Percentiles rank a stretch among this genome's conserved stretches.
These are phyloP conservation scores for Phialocephala sp. DNA, from an alignment of 2,329 filamentous ascomycete genomes.

Conservation along the genomic window DNA sequence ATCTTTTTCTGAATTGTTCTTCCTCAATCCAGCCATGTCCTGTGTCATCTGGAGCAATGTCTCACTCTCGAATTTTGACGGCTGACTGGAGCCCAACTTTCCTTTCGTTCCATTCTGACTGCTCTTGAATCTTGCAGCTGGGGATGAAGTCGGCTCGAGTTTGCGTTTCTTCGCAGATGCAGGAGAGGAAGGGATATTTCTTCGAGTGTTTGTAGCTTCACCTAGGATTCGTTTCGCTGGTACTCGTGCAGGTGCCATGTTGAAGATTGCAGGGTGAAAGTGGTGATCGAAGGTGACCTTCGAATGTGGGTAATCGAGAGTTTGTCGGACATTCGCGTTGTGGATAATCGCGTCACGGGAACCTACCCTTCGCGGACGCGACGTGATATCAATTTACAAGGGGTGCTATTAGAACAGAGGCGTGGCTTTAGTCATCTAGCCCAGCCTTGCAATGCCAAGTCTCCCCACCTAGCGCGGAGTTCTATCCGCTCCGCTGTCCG, in stretches of 20 bases:
- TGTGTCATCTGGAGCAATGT: slow-evolving; percentile 96
- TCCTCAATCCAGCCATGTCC: slow-evolving; percentile 84
- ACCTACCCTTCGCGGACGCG: slow-evolving; percentile 14
- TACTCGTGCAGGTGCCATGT: slow-evolving; percentile 49
- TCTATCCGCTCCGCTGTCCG: background rate
- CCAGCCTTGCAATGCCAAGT: background rate
- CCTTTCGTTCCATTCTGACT: slow-evolving; percentile 67
- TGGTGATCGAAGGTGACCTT: background rate
- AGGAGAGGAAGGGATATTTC: slow-evolving; percentile 64
- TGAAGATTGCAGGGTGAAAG: slow-evolving; percentile 17
- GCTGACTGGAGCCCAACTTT: slow-evolving; percentile 74
- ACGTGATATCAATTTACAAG: slow-evolving; percentile 23
- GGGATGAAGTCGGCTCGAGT: slow-evolving; percentile 67
- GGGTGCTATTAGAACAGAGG: background rate
- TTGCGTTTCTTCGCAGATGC: slow-evolving; percentile 76
- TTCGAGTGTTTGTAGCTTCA: slow-evolving; percentile 68
- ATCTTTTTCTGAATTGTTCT: slow-evolving; percentile 88
- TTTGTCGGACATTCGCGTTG: background rate
- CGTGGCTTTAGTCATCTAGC: background rate
- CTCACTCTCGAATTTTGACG: slow-evolving; percentile 89
- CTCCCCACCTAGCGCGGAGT: background rate
- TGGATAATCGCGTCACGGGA: slow-evolving; percentile 20
- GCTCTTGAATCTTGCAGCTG: slow-evolving; percentile 63
- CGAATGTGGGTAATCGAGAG: slow-evolving; percentile 12
- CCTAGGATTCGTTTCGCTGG: slow-evolving; percentile 77